Evolutionary conservation across 768 basidiomycete genomes (phyloP), one percentile per base, ranked within the genome.

Genomic region (Basidioascus undulatus): DNA sequence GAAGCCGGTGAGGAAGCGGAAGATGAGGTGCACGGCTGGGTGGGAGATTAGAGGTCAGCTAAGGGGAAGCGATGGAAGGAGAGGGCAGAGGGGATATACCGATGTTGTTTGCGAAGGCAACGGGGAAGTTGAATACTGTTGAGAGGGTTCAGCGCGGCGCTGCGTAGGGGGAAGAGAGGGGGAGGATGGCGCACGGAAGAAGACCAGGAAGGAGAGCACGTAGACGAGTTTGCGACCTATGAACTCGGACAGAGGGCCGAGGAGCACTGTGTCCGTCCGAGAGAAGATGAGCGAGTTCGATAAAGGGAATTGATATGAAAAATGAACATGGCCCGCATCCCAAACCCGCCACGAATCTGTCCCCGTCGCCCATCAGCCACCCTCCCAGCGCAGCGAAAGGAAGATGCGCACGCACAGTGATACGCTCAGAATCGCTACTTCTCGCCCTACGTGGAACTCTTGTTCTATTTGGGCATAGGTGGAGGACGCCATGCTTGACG

Each of bases 31-130:
- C 0, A 74, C 67, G 5, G 61, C 72, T 70, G 44, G 35, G 26
- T 25, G 21, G 19, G 40, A 43, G 37, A 48, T 40, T 43, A 36
- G 28, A 39, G 32, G 15, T 32, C 35, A 35, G 41, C 34, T 16
- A 18, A 30, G 25, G 25, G 20, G 10, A 19, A 5, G 11, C 37
- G 25, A 41, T 10, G 34, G 4, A 16, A 27, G 35, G 6, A 10
- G 10, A 24, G 13, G 11, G 46, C 21, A 13, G 21, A 24, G 8
- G 30, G 18, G 7, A 58, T 68, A 35, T 37, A 73, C 73, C 64
- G 19, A 71, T 64, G 48, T 77, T 63, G 4, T 70, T 71, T 1
- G 76, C 67, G 45, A 83, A 81, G 1, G 76, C 74, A 6, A 77
- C 70, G 0, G 76, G 74, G 50, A 73, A 74, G 16, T 71, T 69